Conservation (phyloP, 73 alveolate species). For the Loxodes magnus region DNA sequence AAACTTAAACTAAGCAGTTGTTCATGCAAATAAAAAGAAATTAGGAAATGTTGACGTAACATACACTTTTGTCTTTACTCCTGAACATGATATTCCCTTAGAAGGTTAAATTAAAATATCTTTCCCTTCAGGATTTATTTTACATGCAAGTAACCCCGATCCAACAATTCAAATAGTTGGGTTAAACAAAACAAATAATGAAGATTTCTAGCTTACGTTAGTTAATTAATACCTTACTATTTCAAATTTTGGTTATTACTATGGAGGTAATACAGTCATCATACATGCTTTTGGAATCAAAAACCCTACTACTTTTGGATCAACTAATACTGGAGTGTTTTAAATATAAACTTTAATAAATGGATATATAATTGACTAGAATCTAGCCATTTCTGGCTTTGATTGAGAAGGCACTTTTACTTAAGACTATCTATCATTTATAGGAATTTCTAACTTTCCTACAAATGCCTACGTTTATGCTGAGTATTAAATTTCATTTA, state of each 20-base stretch:
- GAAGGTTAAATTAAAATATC: slow-evolving; percentile 23
- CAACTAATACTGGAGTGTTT: background rate
- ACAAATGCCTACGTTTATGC: slow-evolving; percentile 15
- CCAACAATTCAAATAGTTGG: background rate
- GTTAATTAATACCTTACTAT: slow-evolving; percentile 8
- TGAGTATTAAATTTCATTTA: slow-evolving; percentile 10
- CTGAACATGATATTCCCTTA: slow-evolving; percentile 8
- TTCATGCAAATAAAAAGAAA: background rate
- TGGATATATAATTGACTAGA: slow-evolving; percentile 5
- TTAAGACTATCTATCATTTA: background rate
- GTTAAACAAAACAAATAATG: background rate
- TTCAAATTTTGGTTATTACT: slow-evolving; percentile 13
- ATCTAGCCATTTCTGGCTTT: background rate
- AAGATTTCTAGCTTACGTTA: background rate
- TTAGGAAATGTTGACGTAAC: slow-evolving; percentile 12
- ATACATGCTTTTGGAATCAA: slow-evolving; percentile 9
- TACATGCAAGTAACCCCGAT: slow-evolving; percentile 7
- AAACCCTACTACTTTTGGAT: slow-evolving; percentile 9
- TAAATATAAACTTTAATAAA: background rate
- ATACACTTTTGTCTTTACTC: slow-evolving; percentile 11
- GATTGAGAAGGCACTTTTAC: background rate
- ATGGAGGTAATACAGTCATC: background rate
- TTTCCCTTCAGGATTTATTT: slow-evolving; percentile 10
- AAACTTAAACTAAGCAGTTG: background rate
- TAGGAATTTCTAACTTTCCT: slow-evolving; percentile 12